phyloP scores from a whole-genome alignment of 2,329 filamentous ascomycete genomes.

The Penicillium sumatraense region DNA sequence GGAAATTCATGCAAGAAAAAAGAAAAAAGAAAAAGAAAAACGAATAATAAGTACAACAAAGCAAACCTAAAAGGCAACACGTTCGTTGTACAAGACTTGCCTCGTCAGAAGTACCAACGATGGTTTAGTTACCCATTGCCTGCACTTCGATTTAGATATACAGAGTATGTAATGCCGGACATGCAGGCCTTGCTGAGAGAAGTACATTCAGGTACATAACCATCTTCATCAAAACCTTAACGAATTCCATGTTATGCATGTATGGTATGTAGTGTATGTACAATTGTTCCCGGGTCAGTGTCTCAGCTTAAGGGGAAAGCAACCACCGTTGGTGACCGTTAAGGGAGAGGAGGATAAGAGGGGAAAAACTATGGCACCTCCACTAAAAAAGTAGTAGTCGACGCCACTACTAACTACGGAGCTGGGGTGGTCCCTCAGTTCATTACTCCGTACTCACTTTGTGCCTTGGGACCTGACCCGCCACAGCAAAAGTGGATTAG shows the following conservation, averaged over 20 bases:
- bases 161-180: neutral
- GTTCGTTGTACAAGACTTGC: slow-evolving; percentile 4
- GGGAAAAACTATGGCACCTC: neutral
- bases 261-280: slow-evolving; percentile 30
- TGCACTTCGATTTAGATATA: neutral
- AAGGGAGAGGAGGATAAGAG: slow-evolving; percentile 6
- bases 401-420: slow-evolving; percentile 7
- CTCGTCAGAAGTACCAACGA: neutral
- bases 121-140: neutral
- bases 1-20: slow-evolving; percentile 5
- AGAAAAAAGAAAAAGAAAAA: neutral
- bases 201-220: neutral
- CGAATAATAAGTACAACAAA: slow-evolving; percentile 5
- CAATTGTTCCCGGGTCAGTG: slow-evolving; percentile 19
- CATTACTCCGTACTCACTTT: too few relatives aligned
- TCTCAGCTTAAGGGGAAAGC: slow-evolving; percentile 16
- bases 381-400: slow-evolving; percentile 4
- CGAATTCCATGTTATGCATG: slow-evolving; percentile 25
- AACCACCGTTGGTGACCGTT: slow-evolving; percentile 25
- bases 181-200: neutral
- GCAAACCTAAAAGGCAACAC: slow-evolving; percentile 1
- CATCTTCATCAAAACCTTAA: slow-evolving; percentile 6
- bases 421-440: slow-evolving; percentile 10
- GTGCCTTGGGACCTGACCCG: slow-evolving; percentile 11
- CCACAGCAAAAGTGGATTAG: slow-evolving; percentile 2